Evolutionary conservation across 148 eudicot species (phyloP).

Genomic region (Persicaria tinctoria): DNA sequence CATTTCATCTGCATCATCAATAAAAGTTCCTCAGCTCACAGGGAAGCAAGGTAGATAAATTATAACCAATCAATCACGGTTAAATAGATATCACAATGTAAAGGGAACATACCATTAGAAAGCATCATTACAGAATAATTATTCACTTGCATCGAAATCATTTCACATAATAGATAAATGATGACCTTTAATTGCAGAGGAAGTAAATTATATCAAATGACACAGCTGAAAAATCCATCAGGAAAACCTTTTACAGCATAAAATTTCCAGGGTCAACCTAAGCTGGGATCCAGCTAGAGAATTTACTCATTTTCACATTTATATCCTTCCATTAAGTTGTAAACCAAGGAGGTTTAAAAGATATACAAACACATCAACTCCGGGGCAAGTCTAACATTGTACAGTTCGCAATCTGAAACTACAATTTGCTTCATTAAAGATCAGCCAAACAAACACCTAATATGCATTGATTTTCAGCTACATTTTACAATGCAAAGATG

Average conservation of each 20-base stretch:
- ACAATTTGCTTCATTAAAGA: background rate
- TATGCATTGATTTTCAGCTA: background rate
- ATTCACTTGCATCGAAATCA: background rate
- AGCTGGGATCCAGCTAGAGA: background rate
- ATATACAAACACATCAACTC: background rate
- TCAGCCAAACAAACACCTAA: background rate
- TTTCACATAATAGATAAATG: background rate
- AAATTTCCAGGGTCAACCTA: background rate
- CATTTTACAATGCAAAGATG: background rate
- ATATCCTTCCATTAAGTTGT: background rate
- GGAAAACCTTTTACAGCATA: background rate
- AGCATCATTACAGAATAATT: background rate
- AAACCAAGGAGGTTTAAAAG: background rate
- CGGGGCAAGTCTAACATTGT: background rate
- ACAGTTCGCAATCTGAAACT: background rate
- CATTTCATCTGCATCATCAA: conserved; percentile 78
- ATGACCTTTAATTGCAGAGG: background rate
- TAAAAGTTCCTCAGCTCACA: background rate
- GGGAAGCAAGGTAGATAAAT: background rate
- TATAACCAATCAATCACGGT: background rate
- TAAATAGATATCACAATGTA: background rate
- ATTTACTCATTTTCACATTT: background rate
- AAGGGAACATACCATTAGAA: background rate
- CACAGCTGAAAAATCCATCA: background rate
- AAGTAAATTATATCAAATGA: background rate